Evolutionary conservation across 179 eudicot genomes (phyloP), one percentile per base, ranked within the genome.

Genomic region (Dionaea muscipula): DNA sequence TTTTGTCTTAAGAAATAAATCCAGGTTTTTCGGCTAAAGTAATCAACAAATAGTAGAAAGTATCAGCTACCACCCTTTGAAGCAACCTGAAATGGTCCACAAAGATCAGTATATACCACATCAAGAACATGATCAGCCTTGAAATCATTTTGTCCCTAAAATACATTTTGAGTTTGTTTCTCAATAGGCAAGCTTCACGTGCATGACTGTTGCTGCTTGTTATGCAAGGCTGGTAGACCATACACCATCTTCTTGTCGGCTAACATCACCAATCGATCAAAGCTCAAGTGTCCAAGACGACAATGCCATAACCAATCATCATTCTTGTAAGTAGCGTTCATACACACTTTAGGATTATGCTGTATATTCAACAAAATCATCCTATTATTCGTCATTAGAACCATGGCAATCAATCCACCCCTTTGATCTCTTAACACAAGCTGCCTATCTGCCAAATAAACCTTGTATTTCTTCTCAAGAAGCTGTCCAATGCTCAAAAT

Each of bases 241-340:
- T n/a, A n/a, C n/a, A n/a, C n/a, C n/a, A n/a, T n/a, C n/a, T n/a
- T n/a, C n/a, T n/a, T n/a, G n/a, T n/a, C n/a, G n/a, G n/a, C n/a
- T n/a, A n/a, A n/a, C n/a, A n/a, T n/a, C n/a, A n/a, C n/a, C n/a
- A n/a, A n/a, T n/a, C n/a, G n/a, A n/a, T 17, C 43, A 38, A 62
- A 35, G 16, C 63, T 58, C 4, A 64, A 44, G 18, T 68, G 65
- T 0, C 63, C 66, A 46, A 38, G 55, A 47, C 62, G 55, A 17
- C 21, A 36, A 46, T 68, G 69, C 66, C 70, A 63, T 13, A 46
- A 36, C 63, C 7, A 36, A n/a, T n/a, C n/a, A 38, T 40, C 45
- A 5, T 56, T 18, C 0, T 57, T 58, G 10, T 41, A 17, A 9
- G 5, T 15, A 11, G 18, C n/a, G 7, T 0, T 36, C 38, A 7